A percentile compares a stretch with the other conserved stretches of the same genome.
These are phyloP conservation scores for Beta macrorhiza DNA, from an alignment of 179 eudicot species.

Conservation along the genomic window DNA sequence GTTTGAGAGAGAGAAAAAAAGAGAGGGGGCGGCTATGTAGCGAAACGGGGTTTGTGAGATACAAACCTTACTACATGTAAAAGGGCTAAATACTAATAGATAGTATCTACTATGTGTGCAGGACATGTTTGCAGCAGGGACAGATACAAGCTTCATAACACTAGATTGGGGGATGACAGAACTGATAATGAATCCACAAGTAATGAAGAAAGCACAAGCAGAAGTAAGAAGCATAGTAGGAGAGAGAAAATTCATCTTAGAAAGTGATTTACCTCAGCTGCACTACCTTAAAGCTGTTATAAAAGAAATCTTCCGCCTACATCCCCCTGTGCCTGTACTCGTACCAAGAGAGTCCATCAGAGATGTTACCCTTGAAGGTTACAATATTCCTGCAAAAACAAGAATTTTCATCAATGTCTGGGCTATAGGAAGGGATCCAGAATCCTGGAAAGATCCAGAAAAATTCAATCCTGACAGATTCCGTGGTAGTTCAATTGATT, in stretches of 20 bases:
- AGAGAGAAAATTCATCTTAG: conserved; percentile 33
- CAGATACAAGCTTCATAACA: conserved; percentile 40
- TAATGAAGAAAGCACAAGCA: conserved; percentile 39
- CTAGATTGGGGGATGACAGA: conserved; percentile 56
- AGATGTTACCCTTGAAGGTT: conserved; percentile 42
- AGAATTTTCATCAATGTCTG: conserved; percentile 49
- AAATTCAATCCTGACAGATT: conserved; percentile 35
- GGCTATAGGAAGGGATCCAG: conserved; percentile 63
- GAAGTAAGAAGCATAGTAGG: conserved; percentile 37
- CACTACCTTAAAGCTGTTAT: conserved; percentile 45
- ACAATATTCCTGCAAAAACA: conserved; percentile 46
- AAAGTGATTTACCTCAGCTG: conserved; percentile 44
- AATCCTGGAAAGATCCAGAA: conserved; percentile 12
- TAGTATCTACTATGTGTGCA: conserved; percentile 16
- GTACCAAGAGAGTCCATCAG: conserved; percentile 57
- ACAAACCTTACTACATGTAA: too few species aligned
- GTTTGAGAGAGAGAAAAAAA: too few species aligned
- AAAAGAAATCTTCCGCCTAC: conserved; percentile 53
- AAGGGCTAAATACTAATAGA: background rate
- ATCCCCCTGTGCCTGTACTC: conserved; percentile 57
- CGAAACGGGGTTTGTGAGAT: too few species aligned
- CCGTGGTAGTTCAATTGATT: conserved; percentile 39
- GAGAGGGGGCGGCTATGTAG: too few species aligned
- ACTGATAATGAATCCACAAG: conserved; percentile 36
- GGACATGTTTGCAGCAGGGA: conserved; percentile 60